Evolutionary conservation across 257 asterid species (phyloP).

Genomic region (Solanum appendiculatum): DNA sequence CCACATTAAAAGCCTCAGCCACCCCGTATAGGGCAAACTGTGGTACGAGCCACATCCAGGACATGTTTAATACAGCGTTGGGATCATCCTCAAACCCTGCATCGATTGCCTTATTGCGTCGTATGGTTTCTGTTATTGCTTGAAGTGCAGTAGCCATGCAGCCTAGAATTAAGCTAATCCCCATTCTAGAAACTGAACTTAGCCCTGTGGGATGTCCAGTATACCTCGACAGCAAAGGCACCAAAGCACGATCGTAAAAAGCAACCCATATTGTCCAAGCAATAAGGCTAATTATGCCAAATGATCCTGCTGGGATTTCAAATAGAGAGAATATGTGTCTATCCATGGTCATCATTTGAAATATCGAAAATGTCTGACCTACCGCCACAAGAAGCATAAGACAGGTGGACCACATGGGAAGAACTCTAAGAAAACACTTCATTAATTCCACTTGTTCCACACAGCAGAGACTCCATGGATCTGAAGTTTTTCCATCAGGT

Average conservation of each 20-base stretch:
- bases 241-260: neutral
- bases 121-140: conserved; percentile 2
- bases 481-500: conserved; percentile 1
- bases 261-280: neutral
- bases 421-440: neutral
- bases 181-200: conserved; percentile 2
- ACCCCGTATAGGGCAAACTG: neutral
- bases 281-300: neutral
- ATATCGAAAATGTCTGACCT: neutral
- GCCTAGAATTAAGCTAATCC: conserved; percentile 2
- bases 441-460: conserved; percentile 10
- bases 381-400: neutral
- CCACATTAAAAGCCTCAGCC: conserved; percentile 7
- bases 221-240: neutral
- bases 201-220: neutral
- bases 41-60: conserved; percentile 12
- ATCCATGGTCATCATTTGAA: neutral
- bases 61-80: neutral
- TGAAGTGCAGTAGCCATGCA: neutral
- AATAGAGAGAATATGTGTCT: neutral
- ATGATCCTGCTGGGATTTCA: conserved; percentile 17
- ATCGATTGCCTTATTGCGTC: neutral
- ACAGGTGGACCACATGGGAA: conserved; percentile 10
- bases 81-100: conserved; percentile 1
- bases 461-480: conserved; percentile 3